Conservation (phyloP, 768 basidiomycete genomes). For the Hemileccinum impolitum region DNA sequence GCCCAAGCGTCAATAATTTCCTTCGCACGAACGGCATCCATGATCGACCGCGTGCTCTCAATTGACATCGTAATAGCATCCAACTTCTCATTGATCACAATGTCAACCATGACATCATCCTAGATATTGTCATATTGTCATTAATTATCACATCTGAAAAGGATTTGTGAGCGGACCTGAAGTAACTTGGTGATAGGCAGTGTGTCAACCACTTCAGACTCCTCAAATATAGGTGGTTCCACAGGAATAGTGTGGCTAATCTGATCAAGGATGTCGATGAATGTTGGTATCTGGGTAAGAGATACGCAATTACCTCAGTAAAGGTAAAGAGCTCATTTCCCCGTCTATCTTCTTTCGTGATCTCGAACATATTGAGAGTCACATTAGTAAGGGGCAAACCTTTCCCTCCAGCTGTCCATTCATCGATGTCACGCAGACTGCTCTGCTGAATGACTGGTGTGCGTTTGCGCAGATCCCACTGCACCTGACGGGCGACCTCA, state of each 20-base stretch:
- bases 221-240: constrained; percentile 3
- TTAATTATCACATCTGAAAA: background rate
- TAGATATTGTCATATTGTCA: constrained; percentile 5
- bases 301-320: constrained; percentile 32
- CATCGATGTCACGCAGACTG: constrained; percentile 33
- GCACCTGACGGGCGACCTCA: constrained; percentile 32
- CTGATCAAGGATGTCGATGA: constrained; percentile 19
- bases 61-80: constrained; percentile 21
- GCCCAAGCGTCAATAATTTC: constrained; percentile 22
- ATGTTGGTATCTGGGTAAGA: background rate
- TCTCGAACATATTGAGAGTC: constrained; percentile 42
- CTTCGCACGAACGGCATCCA: constrained; percentile 14
- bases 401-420: constrained; percentile 32
- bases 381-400: constrained; percentile 40
- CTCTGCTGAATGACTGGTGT: constrained; percentile 42
- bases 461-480: constrained; percentile 35
- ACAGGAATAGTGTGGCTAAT: constrained; percentile 36
- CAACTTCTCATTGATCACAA: constrained; percentile 19
- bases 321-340: constrained; percentile 25
- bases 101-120: constrained; percentile 36
- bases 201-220: constrained; percentile 11
- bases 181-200: constrained; percentile 23
- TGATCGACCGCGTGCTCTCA: constrained; percentile 16
- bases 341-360: constrained; percentile 25
- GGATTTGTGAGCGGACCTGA: constrained; percentile 17